Base-by-base conservation (phyloP, 306 rosid genomes). In the Betula pendula region DNA sequence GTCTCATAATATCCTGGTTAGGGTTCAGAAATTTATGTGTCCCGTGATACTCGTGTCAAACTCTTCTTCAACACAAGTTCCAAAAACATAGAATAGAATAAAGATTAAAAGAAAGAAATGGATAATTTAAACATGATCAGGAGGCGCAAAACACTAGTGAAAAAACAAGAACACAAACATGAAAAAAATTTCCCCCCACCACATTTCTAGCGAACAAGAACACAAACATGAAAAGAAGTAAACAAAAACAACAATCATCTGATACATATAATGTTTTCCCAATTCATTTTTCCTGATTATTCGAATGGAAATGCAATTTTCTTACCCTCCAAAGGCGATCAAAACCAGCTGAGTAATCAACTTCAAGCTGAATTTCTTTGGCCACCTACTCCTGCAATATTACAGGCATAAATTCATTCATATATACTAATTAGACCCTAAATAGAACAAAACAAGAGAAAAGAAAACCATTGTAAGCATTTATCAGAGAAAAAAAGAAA, bases 291-390 rank as follows among this genome's bases (percentile, higher is more conserved):
- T 22, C 11, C 16, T 11, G 27, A 68, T 68, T 38, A 65, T 0
- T 55, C 11, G 20, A 70, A 14, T 15, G 40, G 4, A 65, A 76
- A 69, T 56, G 59, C 27, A 22, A 62, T 43, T 56, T 70, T 8
- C 80, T 73, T 85, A 95, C 98, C 98, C 97, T 84, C 93, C 97
- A 47, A 90, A 85, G 43, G 97, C 82, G 79, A 92, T 87, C 33
- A 88, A 43, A 25, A 80, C 25, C 62, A 92, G 71, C 84, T 88
- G 95, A 72, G 77, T 42, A 29, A 72, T 35, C 72, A 92, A 81
- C 85, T 84, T 92, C 45, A 74, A 70, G 75, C 77, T 81, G 51
- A 75, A 56, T 69, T 80, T 77, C 59, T 50, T 73, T 16, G 96
- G 97, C 98, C 98, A 95, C 42, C 44, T 81, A 25, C 45, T 81